Conservation (phyloP, 2,329 filamentous ascomycete genomes). For the Helotiales sp. region DNA sequence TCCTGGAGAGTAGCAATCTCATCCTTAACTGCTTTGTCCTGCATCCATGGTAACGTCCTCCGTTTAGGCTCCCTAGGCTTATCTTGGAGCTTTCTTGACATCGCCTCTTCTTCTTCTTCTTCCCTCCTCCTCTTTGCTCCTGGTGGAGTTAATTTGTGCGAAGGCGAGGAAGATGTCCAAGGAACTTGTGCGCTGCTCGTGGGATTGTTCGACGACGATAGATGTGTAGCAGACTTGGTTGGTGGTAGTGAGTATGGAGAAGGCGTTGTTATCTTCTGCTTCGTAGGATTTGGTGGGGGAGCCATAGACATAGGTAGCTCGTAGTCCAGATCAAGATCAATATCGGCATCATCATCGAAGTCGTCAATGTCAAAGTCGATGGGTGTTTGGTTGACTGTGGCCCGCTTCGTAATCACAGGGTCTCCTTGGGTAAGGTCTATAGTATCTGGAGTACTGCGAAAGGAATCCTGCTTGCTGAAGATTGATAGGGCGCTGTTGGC, state of each 20-base stretch:
- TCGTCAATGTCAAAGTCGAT: constrained; percentile 68
- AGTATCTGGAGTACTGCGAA: constrained; percentile 42
- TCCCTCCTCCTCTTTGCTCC: constrained; percentile 15
- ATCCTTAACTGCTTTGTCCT: constrained; percentile 35
- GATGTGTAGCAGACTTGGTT: background rate
- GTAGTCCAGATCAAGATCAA: constrained; percentile 66
- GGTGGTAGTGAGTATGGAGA: constrained; percentile 20
- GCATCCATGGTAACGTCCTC: constrained; percentile 34
- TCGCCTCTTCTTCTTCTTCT: constrained; percentile 6
- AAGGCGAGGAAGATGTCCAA: constrained; percentile 47
- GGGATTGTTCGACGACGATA: constrained; percentile 15
- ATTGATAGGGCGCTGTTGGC: background rate
- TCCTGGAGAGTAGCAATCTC: constrained; percentile 19
- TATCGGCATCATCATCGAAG: constrained; percentile 79
- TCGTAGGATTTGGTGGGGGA: constrained; percentile 46
- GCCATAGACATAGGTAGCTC: constrained; percentile 27
- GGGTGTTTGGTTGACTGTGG: background rate
- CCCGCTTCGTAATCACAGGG: constrained; percentile 25
- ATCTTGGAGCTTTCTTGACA: constrained; percentile 9
- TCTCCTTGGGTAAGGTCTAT: constrained; percentile 39
- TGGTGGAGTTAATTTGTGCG: constrained; percentile 40
- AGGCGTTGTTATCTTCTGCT: constrained; percentile 24
- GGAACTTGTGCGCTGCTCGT: constrained; percentile 34
- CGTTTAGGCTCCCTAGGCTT: constrained; percentile 39
- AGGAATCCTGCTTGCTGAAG: constrained; percentile 47